phyloP scores from a whole-genome alignment of 2,329 filamentous ascomycete genomes.

The Periconia sp. region DNA sequence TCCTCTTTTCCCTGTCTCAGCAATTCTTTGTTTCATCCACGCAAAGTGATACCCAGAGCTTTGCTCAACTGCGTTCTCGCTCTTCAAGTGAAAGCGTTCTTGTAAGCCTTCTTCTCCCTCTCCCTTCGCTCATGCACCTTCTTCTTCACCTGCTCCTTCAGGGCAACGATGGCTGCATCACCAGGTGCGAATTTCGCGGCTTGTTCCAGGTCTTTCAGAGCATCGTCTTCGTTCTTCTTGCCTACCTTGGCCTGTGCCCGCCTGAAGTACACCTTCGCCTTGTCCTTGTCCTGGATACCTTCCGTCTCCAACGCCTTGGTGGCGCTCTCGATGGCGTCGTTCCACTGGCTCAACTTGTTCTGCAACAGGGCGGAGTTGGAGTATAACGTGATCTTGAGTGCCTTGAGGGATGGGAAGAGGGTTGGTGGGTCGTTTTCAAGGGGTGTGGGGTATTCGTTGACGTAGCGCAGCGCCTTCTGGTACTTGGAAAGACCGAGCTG shows the following conservation, averaged over 20 bases:
- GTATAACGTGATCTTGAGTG: constrained; percentile 82
- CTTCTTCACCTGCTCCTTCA: constrained; percentile 78
- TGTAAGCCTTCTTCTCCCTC: constrained; percentile 90
- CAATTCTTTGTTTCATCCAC: no score
- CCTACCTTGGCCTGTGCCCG: constrained; percentile 74
- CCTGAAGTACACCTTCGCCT: constrained; percentile 86
- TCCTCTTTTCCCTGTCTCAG: background rate
- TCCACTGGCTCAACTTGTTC: constrained; percentile 74
- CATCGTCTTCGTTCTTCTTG: constrained; percentile 82
- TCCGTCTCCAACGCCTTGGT: constrained; percentile 70
- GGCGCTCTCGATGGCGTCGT: constrained; percentile 70
- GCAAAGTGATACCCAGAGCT: no score
- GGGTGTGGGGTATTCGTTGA: constrained; percentile 78
- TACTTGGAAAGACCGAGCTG: constrained; percentile 82
- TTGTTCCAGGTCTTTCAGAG: constrained; percentile 51
- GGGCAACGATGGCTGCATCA: constrained; percentile 73
- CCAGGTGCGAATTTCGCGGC: constrained; percentile 57
- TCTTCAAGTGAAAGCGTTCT: constrained; percentile 73
- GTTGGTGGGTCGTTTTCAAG: constrained; percentile 70
- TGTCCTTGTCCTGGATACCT: constrained; percentile 69
- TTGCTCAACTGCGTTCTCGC: no score
- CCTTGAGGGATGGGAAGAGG: constrained; percentile 66
- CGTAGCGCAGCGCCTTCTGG: constrained; percentile 86
- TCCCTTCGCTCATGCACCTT: constrained; percentile 70
- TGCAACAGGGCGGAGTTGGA: constrained; percentile 85